phyloP scores from a whole-genome alignment of 495 filamentous ascomycete genomes.

The Chaetomium cochliodes region DNA sequence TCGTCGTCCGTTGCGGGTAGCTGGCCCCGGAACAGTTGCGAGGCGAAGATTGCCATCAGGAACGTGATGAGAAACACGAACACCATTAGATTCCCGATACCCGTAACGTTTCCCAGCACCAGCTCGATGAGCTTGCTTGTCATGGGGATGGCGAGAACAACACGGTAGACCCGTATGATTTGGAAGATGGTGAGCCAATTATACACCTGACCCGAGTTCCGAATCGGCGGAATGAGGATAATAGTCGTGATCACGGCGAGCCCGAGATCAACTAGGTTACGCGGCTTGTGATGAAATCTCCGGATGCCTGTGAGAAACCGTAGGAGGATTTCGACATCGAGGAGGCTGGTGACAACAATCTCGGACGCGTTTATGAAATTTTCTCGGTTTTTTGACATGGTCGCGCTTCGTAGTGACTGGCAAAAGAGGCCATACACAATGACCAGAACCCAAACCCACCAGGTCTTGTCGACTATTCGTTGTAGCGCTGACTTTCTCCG shows the following conservation, averaged over 20 bases:
- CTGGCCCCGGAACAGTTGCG: conserved; percentile 88
- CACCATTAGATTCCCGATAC: conserved; percentile 89
- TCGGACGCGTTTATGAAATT: conserved; percentile 62
- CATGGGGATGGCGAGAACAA: conserved; percentile 84
- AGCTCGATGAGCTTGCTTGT: conserved; percentile 81
- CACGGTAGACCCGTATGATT: conserved; percentile 85
- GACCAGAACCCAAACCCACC: conserved; percentile 75
- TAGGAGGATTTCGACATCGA: conserved; percentile 78
- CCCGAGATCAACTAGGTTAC: conserved; percentile 75
- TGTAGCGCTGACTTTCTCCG: conserved; percentile 59
- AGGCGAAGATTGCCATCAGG: conserved; percentile 87
- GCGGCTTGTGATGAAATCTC: conserved; percentile 65
- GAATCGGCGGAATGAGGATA: conserved; percentile 84
- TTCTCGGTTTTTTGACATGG: conserved; percentile 59
- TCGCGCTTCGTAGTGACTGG: conserved; percentile 71
- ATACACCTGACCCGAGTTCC: conserved; percentile 71
- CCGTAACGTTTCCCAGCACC: conserved; percentile 86
- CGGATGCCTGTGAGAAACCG: conserved; percentile 78
- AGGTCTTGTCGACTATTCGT: conserved; percentile 66
- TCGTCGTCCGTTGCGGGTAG: conserved; percentile 59
- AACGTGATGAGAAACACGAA: conserved; percentile 97
- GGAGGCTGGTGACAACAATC: conserved; percentile 70
- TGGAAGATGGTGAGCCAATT: conserved; percentile 92
- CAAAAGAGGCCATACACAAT: conserved; percentile 74
- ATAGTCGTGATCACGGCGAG: conserved; percentile 78